Conservation (phyloP, 371 early-diverging fungal species). For the Synchytrium microbalum region DNA sequence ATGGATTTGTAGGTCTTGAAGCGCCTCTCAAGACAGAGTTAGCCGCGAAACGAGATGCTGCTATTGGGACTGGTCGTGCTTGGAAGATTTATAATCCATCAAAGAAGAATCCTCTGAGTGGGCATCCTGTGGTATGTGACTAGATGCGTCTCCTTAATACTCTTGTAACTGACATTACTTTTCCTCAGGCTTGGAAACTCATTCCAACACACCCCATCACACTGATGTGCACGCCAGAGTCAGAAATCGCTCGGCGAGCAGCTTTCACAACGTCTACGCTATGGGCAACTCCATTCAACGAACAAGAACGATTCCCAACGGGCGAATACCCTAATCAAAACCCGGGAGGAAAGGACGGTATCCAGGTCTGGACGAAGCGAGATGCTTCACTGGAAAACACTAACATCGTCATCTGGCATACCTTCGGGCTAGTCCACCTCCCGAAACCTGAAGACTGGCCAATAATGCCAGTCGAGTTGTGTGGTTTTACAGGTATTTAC, state of each 20-base stretch:
- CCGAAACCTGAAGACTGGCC: constrained; percentile 48
- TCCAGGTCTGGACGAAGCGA: constrained; percentile 26
- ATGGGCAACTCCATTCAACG: constrained; percentile 48
- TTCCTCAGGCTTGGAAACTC: constrained; percentile 40
- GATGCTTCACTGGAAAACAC: constrained; percentile 35
- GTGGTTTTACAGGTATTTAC: background rate
- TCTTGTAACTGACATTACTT: no score
- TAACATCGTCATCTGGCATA: constrained; percentile 44
- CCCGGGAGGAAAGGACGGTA: background rate
- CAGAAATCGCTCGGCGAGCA: constrained; percentile 42
- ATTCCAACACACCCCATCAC: constrained; percentile 25
- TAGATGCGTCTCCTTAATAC: no score
- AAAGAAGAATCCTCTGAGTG: no score
- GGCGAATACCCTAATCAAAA: constrained; percentile 14
- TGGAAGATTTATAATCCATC: no score
- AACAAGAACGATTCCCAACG: constrained; percentile 43
- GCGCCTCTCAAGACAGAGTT: background rate
- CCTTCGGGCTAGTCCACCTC: constrained; percentile 46
- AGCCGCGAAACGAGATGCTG: background rate
- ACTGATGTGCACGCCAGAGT: constrained; percentile 34
- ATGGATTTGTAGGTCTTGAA: constrained; percentile 17
- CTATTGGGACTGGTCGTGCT: background rate
- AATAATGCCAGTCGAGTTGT: constrained; percentile 26
- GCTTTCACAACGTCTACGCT: constrained; percentile 42
- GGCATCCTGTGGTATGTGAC: no score